Conservation (phyloP, 2,329 filamentous ascomycete species). For the Fusarium sp. region DNA sequence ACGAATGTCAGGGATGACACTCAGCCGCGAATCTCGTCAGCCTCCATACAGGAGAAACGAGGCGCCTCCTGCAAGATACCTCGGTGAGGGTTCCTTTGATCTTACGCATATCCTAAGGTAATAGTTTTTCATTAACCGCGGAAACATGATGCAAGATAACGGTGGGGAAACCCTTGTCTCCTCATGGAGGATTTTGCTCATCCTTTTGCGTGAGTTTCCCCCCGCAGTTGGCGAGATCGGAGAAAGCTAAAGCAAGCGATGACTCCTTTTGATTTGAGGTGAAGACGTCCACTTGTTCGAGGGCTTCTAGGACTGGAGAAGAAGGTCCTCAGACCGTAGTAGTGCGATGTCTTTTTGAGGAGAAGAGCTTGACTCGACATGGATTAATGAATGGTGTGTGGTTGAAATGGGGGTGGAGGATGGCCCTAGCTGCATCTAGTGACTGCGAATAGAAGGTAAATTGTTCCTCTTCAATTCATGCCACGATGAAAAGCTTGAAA, state of each 20-base stretch:
- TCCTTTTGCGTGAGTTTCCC: slow-evolving; percentile 16
- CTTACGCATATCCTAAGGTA: slow-evolving; percentile 43
- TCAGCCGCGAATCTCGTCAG: slow-evolving; percentile 24
- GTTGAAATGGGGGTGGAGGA: slow-evolving; percentile 17
- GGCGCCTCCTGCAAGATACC: slow-evolving; percentile 9
- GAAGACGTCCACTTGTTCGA: slow-evolving; percentile 27
- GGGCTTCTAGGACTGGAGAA: slow-evolving; percentile 41
- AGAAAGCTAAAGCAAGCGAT: slow-evolving; percentile 30
- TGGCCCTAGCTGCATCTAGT: slow-evolving; percentile 22
- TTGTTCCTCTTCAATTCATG: not conserved
- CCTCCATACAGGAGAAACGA: slow-evolving; percentile 1
- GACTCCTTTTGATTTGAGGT: slow-evolving; percentile 37
- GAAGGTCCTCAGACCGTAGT: slow-evolving; percentile 40
- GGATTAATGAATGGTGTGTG: slow-evolving; percentile 20
- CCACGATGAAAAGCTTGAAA: not conserved
- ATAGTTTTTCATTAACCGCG: slow-evolving; percentile 33
- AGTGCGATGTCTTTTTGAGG: slow-evolving; percentile 30
- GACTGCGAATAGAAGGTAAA: slow-evolving; percentile 35
- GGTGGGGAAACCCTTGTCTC: slow-evolving; percentile 29
- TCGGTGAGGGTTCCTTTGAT: slow-evolving; percentile 4
- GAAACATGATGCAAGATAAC: slow-evolving; percentile 30
- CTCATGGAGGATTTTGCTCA: slow-evolving; percentile 26
- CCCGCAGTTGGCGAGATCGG: slow-evolving; percentile 43
- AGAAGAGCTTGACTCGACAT: slow-evolving; percentile 38
- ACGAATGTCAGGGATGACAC: slow-evolving; percentile 18